Percentiles rank a stretch among this genome's conserved stretches.
Evolutionary conservation across 768 basidiomycete genomes (phyloP).

Genomic region (Naganishia randhawae): DNA sequence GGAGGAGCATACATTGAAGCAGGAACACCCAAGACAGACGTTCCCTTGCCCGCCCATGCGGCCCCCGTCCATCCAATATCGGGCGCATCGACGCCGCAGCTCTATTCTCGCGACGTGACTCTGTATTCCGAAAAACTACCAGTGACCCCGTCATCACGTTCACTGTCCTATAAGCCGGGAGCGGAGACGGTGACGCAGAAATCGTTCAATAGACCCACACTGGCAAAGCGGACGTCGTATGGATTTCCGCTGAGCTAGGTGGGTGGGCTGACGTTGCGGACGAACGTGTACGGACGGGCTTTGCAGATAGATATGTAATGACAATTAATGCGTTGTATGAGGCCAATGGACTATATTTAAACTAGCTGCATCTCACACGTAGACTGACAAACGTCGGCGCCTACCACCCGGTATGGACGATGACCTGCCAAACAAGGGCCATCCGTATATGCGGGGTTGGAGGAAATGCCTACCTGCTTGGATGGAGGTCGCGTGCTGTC

Average conservation of each 20-base stretch:
- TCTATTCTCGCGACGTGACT: conserved; percentile 9
- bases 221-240: conserved; percentile 8
- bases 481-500: too few relatives aligned
- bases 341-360: too few relatives aligned
- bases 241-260: conserved; percentile 8
- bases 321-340: too few relatives aligned
- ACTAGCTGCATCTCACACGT: too few relatives aligned
- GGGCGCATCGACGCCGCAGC: conserved; percentile 10
- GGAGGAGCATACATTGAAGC: neutral
- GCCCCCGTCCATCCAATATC: neutral
- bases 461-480: too few relatives aligned
- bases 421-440: too few relatives aligned
- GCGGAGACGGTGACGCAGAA: conserved; percentile 12
- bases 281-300: too few relatives aligned
- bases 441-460: too few relatives aligned
- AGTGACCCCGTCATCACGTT: neutral
- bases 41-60: neutral
- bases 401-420: too few relatives aligned
- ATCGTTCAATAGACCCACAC: neutral
- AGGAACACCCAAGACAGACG: neutral
- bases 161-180: neutral
- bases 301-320: too few relatives aligned
- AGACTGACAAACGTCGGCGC: too few relatives aligned
- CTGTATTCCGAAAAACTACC: conserved; percentile 10
- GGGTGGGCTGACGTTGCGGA: neutral